Evolutionary conservation across 164 flowering plant species (phyloP), one percentile per base, ranked within the genome.

Genomic region (Protea cynaroides): DNA sequence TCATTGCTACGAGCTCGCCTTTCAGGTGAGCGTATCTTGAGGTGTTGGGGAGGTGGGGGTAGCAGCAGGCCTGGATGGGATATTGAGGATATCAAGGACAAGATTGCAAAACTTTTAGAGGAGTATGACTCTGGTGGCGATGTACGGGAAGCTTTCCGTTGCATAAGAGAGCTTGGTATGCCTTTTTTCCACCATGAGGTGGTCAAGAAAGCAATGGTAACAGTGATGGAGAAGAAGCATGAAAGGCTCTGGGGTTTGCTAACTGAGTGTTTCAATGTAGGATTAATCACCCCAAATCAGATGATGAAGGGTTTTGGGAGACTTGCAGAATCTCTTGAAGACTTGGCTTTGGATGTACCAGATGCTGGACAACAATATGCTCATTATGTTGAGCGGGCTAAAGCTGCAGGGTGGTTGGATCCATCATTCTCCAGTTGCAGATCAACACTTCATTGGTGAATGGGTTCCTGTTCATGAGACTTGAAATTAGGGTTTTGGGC

Each of bases 171-270:
- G 34, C 51, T 89, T 15, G 82, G 91, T 6, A 84, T 89, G 92
- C 90, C 96, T 0, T 89, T 89, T 49, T 89, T 89, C 43, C 82
- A 89, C 74, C 96, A 89, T 54, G 92, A 89, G 72, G 86, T 89
- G 23, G 90, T 89, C n/a, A 86, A 87, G 77, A 89, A 87, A 68
- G 79, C 87, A 15, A 22, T 89, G 72, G 83, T 89, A 57, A 62
- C 58, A 13, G 69, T 71, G 10, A 87, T 85, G 63, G 96, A 89
- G 78, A 84, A 77, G 66, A 81, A 72, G 76, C 76, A 76, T 54
- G 86, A 78, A 17, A 77, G 88, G 49, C 22, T 83, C 15, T 82
- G 84, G 89, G 65, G 67, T 25, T 56, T 89, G 66, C 70, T 89
- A 0, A 69, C 60, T 8, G 75, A 76, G 44, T 83, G 90, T 56